Percentiles rank a stretch among this genome's conserved stretches.
Conservation (phyloP, 2,329 filamentous ascomycete species). For the Cercospora sp. region DNA sequence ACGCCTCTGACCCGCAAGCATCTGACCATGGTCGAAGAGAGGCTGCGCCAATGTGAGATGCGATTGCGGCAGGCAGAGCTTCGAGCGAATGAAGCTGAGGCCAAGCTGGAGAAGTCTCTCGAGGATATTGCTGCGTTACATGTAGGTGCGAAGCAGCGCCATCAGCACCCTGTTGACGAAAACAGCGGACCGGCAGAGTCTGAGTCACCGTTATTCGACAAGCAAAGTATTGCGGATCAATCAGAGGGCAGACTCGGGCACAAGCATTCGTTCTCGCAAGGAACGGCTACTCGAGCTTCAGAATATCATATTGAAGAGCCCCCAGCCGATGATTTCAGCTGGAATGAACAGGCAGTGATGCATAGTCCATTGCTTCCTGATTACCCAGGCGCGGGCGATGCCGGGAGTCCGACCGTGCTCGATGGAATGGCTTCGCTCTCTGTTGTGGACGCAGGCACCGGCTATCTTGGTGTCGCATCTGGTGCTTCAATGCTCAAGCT, state of each 20-base stretch:
- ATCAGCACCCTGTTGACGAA: not conserved
- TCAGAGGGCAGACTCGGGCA: not conserved
- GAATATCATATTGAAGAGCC: constrained; percentile 27
- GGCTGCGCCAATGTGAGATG: constrained; percentile 39
- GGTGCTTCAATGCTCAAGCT: constrained; percentile 48
- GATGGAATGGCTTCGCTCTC: constrained; percentile 40
- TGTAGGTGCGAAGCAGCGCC: not conserved
- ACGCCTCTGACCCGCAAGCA: constrained; percentile 53
- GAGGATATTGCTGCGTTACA: not conserved
- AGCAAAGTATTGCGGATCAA: not conserved
- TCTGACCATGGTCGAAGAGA: constrained; percentile 49
- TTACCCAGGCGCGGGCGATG: not conserved
- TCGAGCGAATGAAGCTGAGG: constrained; percentile 29
- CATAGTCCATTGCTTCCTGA: not conserved
- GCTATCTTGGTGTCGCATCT: constrained; percentile 51
- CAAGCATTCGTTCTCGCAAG: not conserved
- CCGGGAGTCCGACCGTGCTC: constrained; percentile 14
- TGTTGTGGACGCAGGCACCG: constrained; percentile 41
- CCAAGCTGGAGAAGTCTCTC: constrained; percentile 18
- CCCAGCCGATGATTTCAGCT: constrained; percentile 34
- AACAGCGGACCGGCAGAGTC: not conserved
- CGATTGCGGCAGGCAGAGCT: constrained; percentile 26
- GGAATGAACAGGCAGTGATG: constrained; percentile 32
- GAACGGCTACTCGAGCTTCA: not conserved
- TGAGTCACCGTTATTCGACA: not conserved